Percentiles rank a stretch among this genome's conserved stretches.
Conservation (phyloP, 441 rosid species). For the Croton setiger region DNA sequence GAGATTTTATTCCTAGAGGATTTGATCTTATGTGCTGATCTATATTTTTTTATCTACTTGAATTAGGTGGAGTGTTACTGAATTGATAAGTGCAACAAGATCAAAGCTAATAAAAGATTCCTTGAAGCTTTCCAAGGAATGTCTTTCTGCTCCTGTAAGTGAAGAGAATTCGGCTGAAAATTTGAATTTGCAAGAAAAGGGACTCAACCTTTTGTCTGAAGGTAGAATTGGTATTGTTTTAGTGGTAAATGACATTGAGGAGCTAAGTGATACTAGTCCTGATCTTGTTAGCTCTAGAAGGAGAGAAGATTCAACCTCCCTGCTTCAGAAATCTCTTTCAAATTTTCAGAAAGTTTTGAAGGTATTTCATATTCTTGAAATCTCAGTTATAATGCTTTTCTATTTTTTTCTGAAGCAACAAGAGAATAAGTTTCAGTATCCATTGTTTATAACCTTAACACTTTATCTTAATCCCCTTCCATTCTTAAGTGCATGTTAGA, state of each 20-base stretch:
- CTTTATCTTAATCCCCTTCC: background rate
- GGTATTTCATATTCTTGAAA: constrained; percentile 38
- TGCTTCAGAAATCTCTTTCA: constrained; percentile 38
- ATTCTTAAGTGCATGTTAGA: background rate
- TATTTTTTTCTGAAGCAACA: background rate
- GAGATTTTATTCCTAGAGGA: background rate
- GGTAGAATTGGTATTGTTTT: constrained; percentile 67
- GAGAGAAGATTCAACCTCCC: constrained; percentile 29
- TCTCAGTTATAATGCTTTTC: background rate
- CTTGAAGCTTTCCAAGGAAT: constrained; percentile 39
- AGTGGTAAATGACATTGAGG: constrained; percentile 37
- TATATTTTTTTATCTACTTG: constrained; percentile 24
- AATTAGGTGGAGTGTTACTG: constrained; percentile 51
- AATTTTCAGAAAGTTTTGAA: constrained; percentile 46
- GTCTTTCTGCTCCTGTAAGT: constrained; percentile 35
- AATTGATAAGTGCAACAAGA: constrained; percentile 38
- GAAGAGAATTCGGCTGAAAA: constrained; percentile 35
- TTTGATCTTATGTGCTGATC: constrained; percentile 8
- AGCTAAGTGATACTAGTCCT: constrained; percentile 25
- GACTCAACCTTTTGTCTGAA: constrained; percentile 43
- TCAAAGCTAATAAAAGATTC: constrained; percentile 33
- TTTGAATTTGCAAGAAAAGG: constrained; percentile 45
- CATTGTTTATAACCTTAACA: background rate
- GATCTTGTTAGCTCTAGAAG: constrained; percentile 23
- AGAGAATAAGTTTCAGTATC: background rate